Evolutionary conservation across 768 basidiomycete genomes (phyloP), one percentile per base, ranked within the genome.

Genomic region (Termitomyces sp.): DNA sequence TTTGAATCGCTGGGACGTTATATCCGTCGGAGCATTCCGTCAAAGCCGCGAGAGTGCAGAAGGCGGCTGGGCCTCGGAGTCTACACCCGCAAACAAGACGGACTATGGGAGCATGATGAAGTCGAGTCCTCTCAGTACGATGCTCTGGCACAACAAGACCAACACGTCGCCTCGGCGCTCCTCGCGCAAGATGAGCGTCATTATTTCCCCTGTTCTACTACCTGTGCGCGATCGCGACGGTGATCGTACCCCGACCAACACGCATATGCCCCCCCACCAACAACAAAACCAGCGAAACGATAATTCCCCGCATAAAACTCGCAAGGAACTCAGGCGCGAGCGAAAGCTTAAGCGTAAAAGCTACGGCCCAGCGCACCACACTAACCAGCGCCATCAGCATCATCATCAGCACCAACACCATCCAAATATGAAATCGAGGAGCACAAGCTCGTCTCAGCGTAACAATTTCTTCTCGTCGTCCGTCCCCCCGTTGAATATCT

Each of bases 11-110:
- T 92, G 91, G 91, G 89, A 91, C 61, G 76, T 81, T 42, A 82
- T 91, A 51, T 85, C 89, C 7, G 83, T 91, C 58, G 80, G 80
- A 55, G 85, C 89, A 13, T 91, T 91, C 77, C 81, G 88, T 33
- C 82, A 86, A 48, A 85, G 84, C 6, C 77, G 83, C 44, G 76
- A 76, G 31, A 63, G 55, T 42, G 67, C 59, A 12, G 61, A 68
- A 4, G 55, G 47, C 53, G 71, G 73, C 9, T 77, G 76, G 71
- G 71, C 66, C 13, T 76, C 77, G 7, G 77, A 77, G 51, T 68
- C 69, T 18, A 67, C 67, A 2, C 59, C 68, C 41, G 66, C 74
- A 27, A 74, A 70, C 56, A 60, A 55, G 57, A 73, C 73, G 20
- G 78, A 78, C 62, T 78, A 77, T 62, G 76, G 76, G 37, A 80